Conservation (phyloP, 2,329 filamentous ascomycete genomes). For the Pleurostoma richardsiae region DNA sequence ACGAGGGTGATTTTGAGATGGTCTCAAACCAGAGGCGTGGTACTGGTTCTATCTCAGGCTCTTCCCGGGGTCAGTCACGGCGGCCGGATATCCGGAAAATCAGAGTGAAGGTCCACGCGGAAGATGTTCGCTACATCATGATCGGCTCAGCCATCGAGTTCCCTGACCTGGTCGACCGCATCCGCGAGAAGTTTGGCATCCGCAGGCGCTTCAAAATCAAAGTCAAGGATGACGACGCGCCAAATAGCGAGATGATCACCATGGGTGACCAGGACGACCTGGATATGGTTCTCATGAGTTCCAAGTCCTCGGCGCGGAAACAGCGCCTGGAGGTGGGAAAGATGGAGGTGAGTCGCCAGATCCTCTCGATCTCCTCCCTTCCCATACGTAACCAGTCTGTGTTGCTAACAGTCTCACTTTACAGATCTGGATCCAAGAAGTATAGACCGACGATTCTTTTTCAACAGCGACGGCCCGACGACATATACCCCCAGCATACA, state of each 20-base stretch:
- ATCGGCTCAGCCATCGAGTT: constrained; percentile 70
- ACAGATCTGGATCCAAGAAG: constrained; percentile 27
- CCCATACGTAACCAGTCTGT: background rate
- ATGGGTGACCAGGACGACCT: constrained; percentile 95
- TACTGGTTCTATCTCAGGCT: constrained; percentile 40
- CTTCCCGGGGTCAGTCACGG: constrained; percentile 49
- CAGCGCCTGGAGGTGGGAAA: constrained; percentile 81
- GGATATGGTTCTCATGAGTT: constrained; percentile 74
- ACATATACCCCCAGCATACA: constrained; percentile 9
- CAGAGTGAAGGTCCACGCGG: constrained; percentile 85
- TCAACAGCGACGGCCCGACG: background rate
- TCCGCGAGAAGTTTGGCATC: constrained; percentile 83
- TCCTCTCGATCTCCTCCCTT: background rate
- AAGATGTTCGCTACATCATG: constrained; percentile 92
- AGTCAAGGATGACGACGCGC: constrained; percentile 72
- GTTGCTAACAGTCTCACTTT: constrained; percentile 11
- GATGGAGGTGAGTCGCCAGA: constrained; percentile 71
- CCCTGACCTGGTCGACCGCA: constrained; percentile 69
- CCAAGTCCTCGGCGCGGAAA: constrained; percentile 63
- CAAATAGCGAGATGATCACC: constrained; percentile 87
- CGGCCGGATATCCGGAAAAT: constrained; percentile 70
- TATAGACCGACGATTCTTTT: constrained; percentile 13
- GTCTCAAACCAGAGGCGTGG: constrained; percentile 49
- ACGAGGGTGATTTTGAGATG: constrained; percentile 79
- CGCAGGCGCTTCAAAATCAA: constrained; percentile 80